These are phyloP conservation scores for Phalaenopsis equestris DNA, from an alignment of 106 monocot species.

Conservation along the genomic window DNA sequence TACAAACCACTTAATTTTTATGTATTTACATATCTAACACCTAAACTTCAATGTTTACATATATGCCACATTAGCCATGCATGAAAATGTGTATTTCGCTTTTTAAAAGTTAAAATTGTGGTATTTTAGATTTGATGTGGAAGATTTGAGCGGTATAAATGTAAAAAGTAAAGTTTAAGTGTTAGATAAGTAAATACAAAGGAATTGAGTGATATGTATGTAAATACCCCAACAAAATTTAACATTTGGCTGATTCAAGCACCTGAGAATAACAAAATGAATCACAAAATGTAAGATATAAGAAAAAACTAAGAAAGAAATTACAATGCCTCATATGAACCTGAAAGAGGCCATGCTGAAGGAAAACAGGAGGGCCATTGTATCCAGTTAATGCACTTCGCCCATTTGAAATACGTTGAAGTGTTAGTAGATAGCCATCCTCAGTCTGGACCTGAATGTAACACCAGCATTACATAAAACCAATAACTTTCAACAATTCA, in stretches of 20 bases:
- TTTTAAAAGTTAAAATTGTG: too few relatives aligned
- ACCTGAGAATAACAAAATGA: not conserved
- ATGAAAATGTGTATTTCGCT: too few relatives aligned
- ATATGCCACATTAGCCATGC: too few relatives aligned
- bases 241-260: not conserved
- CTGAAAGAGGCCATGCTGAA: slow-evolving; percentile 90
- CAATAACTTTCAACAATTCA: not conserved
- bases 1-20: too few relatives aligned
- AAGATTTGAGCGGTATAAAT: too few relatives aligned
- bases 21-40: too few relatives aligned
- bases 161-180: too few relatives aligned
- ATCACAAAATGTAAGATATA: not conserved
- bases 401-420: slow-evolving; percentile 63
- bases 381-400: slow-evolving; percentile 16
- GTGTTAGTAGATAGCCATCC: slow-evolving; percentile 67
- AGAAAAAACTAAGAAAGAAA: not conserved
- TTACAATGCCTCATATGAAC: slow-evolving; percentile 13
- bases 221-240: not conserved
- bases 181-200: too few relatives aligned
- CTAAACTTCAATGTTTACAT: too few relatives aligned
- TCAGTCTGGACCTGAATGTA: slow-evolving; percentile 59
- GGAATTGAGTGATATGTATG: too few relatives aligned
- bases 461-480: not conserved
- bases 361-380: slow-evolving; percentile 57
- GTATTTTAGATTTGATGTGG: too few relatives aligned